A percentile compares a stretch with the other conserved stretches of the same genome.
Conservation (phyloP, 805 yeast genomes). For the Blastobotrys parvus region DNA sequence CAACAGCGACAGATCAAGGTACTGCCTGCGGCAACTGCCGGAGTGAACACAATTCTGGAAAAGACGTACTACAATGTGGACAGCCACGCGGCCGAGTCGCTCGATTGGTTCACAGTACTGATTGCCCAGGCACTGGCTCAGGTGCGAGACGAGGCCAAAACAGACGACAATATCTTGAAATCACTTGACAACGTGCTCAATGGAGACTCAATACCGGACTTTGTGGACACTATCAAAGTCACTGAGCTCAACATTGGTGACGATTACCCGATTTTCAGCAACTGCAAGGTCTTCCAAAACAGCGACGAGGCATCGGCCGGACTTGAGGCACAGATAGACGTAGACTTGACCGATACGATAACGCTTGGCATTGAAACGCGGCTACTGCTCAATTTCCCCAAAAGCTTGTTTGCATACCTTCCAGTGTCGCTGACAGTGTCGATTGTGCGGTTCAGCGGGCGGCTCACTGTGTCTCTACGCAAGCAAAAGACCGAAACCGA, state of each 20-base stretch:
- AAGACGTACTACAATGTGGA: slow-evolving; percentile 89
- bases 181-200: slow-evolving; percentile 61
- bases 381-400: slow-evolving; percentile 70
- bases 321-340: slow-evolving; percentile 83
- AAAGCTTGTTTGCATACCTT: slow-evolving; percentile 72
- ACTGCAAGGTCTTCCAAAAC: slow-evolving; percentile 59
- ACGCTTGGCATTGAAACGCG: slow-evolving; percentile 81
- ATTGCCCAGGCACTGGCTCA: slow-evolving; percentile 87
- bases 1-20: slow-evolving; percentile 12
- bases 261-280: slow-evolving; percentile 91
- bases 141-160: slow-evolving; percentile 79
- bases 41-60: slow-evolving; percentile 51
- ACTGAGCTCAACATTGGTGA: slow-evolving; percentile 90
- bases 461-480: slow-evolving; percentile 59
- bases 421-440: slow-evolving; percentile 84
- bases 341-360: slow-evolving; percentile 77
- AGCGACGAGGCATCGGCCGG: slow-evolving; percentile 40
- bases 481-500: slow-evolving; percentile 15
- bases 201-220: slow-evolving; percentile 63
- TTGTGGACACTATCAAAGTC: slow-evolving; percentile 65
- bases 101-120: slow-evolving; percentile 95
- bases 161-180: slow-evolving; percentile 75
- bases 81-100: slow-evolving; percentile 77
- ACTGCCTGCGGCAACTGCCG: slow-evolving; percentile 20
- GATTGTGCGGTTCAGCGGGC: slow-evolving; percentile 83